Conservation (phyloP, 192 early-diverging fungal species). For the Coemansia sp. region DNA sequence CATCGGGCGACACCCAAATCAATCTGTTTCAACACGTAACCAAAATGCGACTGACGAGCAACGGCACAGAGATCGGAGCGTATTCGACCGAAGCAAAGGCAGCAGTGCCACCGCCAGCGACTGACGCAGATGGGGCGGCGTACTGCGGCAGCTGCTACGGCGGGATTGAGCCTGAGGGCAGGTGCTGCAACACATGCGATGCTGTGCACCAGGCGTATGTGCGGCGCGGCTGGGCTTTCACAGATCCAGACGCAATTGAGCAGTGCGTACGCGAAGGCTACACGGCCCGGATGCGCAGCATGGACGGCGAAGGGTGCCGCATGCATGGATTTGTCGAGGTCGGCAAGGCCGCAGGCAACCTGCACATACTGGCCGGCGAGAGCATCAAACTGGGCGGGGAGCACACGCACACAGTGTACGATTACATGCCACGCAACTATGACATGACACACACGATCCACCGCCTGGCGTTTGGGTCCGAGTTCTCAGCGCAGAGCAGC, state of each 20-base stretch:
- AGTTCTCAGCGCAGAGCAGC: conserved; percentile 52
- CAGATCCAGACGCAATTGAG: conserved; percentile 70
- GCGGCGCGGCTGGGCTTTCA: conserved; percentile 81
- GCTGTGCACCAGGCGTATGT: conserved; percentile 85
- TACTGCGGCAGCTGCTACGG: conserved; percentile 94
- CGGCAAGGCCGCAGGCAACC: conserved; percentile 91
- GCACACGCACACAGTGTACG: conserved; percentile 40
- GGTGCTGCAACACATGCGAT: conserved; percentile 95
- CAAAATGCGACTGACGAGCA: conserved; percentile 70
- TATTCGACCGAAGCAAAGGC: conserved; percentile 19
- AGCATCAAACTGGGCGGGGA: conserved; percentile 38
- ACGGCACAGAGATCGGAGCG: conserved; percentile 62
- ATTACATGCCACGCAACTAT: conserved; percentile 57
- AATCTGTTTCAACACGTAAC: conserved; percentile 78
- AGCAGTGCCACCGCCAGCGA: conserved; percentile 19
- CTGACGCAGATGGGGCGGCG: conserved; percentile 27
- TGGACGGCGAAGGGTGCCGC: conserved; percentile 88
- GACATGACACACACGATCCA: conserved; percentile 85
- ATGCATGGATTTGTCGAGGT: conserved; percentile 77
- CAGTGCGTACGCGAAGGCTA: conserved; percentile 92
- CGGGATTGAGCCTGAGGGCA: conserved; percentile 60
- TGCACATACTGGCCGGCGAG: conserved; percentile 90
- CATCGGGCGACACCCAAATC: conserved; percentile 82
- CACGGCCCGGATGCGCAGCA: conserved; percentile 67
- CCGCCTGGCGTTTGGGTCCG: conserved; percentile 76